phyloP scores from a whole-genome alignment of 176 grass and related monocot species.

The Neostapfia colusana region DNA sequence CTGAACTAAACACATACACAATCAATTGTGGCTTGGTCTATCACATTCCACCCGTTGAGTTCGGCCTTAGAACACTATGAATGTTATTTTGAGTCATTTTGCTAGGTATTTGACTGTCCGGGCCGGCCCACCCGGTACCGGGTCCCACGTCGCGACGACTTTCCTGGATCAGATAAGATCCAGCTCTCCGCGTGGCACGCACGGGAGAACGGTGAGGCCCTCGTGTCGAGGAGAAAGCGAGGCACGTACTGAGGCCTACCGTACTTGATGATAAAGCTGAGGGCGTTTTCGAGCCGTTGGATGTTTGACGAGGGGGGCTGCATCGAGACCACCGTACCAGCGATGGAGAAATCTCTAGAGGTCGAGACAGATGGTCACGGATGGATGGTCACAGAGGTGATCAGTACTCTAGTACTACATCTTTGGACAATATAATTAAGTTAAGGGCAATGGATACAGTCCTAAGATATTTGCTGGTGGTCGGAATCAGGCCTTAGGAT shows the following conservation, averaged over 20 bases:
- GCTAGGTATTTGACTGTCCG: not conserved
- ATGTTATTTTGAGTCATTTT: no score
- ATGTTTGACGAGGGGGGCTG: not conserved
- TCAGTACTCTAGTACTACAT: not conserved
- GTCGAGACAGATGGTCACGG: not conserved
- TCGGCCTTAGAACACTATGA: no score
- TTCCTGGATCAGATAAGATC: conserved; percentile 51
- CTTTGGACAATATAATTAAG: not conserved
- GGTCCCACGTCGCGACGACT: conserved; percentile 18
- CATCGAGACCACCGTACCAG: not conserved
- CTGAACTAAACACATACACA: no score
- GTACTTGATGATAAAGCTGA: not conserved
- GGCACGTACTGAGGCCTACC: conserved; percentile 24
- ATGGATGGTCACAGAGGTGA: not conserved
- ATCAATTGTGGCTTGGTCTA: no score
- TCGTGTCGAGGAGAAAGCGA: conserved; percentile 9
- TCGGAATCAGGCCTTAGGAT: not conserved
- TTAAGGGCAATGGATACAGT: not conserved
- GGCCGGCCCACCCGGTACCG: not conserved
- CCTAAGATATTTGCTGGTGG: not conserved
- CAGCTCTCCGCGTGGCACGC: conserved; percentile 24
- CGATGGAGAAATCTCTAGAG: conserved; percentile 4
- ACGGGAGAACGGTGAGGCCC: not conserved
- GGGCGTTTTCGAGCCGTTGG: not conserved
- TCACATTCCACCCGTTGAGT: no score